Base-by-base conservation (phyloP, 2,329 filamentous ascomycete genomes). In the Cordyceps javanica region DNA sequence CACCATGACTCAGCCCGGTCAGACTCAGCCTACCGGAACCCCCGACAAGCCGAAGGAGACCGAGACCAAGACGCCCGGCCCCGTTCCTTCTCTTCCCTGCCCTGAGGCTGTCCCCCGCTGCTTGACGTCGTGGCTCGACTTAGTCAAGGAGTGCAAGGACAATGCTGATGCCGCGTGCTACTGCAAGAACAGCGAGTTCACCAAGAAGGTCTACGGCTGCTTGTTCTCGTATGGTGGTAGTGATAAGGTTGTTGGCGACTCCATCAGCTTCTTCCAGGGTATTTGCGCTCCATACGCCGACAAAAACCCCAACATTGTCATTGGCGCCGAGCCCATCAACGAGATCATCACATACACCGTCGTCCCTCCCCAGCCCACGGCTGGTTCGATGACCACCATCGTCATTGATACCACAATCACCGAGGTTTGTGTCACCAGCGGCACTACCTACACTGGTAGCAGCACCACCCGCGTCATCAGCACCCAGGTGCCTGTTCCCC, bases 111-210 rank as follows among this genome's bases (percentile, higher is more conserved):
- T 97, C 51, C 92, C 93, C 62, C 85, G 85, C 69, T 97, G 93
- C 79, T 77, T 97, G 75, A 94, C 93, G 82, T 95, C 91, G 67
- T 97, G 91, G 90, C 75, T 96, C 67, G 82, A 83, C 70, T 75
- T 80, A 60, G 82, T 88, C 52, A 60, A 67, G 53, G 77, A 82
- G 69, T 97, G 93, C 83, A 80, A 81, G 66, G 86, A 90, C 76
- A 96, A 96, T 85, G 87, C 88, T 44, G 90, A 96, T 69, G 75
- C 80, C 60, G 74, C 76, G 63, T 97, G 93, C 84, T 96, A 90
- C 87, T 97, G 93, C 85, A 88, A 89, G 65, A 82, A 88, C 69
- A 72, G 80, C 60, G 76, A 83, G 57, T 93, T 94, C 75, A 89
- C 91, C 69, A 78, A 85, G 72, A 87, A 86, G 68, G 85, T 97